A percentile compares a stretch with the other conserved stretches of the same genome.
phyloP scores from a whole-genome alignment of 83 land plant genomes.

The Picea abies region DNA sequence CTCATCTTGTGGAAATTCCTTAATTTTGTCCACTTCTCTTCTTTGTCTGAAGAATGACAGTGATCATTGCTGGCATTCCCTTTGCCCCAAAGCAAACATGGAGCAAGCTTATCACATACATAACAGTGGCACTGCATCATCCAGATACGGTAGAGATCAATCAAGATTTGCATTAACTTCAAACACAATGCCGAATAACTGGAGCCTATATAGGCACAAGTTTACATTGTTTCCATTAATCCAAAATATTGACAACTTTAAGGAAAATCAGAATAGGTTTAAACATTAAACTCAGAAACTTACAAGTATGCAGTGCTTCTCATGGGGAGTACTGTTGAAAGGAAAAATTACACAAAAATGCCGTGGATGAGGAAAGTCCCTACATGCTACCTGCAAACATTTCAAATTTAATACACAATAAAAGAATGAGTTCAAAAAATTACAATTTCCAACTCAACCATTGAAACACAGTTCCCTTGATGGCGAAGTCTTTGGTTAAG shows the following conservation, averaged over 20 bases:
- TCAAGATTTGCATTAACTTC: neutral
- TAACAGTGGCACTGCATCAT: constrained; percentile 64
- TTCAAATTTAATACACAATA: too few relatives aligned
- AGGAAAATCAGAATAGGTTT: neutral
- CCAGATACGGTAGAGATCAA: neutral
- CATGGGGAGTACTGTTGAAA: constrained; percentile 36
- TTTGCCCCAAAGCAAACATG: constrained; percentile 63
- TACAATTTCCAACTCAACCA: too few relatives aligned
- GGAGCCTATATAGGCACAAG: neutral
- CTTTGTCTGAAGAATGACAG: constrained; percentile 77
- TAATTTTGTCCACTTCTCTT: constrained; percentile 47
- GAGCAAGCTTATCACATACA: constrained; percentile 57
- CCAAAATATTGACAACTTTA: neutral
- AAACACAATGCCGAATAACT: neutral
- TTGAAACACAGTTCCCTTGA: too few relatives aligned
- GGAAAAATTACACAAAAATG: constrained; percentile 43
- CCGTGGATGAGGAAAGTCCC: constrained; percentile 46
- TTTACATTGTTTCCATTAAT: neutral
- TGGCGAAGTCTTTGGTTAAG: too few relatives aligned
- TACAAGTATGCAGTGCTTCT: constrained; percentile 28
- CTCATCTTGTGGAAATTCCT: constrained; percentile 32
- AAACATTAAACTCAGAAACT: neutral
- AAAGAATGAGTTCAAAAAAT: too few relatives aligned
- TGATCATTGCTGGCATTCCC: constrained; percentile 44
- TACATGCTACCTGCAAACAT: constrained; percentile 41